Conservation (phyloP, 106 monocot species). For the Dactylorhiza incarnata region DNA sequence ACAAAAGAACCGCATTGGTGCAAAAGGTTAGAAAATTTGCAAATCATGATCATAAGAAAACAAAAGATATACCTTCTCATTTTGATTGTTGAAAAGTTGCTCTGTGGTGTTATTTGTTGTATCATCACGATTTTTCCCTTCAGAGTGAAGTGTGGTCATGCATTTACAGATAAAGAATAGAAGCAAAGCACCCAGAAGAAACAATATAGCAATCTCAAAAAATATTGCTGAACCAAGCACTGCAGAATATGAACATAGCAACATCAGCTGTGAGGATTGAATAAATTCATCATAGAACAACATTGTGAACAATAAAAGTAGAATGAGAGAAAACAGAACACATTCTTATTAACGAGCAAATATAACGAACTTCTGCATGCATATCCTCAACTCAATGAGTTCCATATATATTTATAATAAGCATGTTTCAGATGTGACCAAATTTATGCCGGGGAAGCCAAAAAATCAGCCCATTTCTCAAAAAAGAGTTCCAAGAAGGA, state of each 20-base stretch:
- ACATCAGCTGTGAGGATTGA: not conserved
- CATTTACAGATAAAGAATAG: conserved; percentile 76
- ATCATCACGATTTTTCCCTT: conserved; percentile 4
- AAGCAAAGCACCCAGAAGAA: conserved; percentile 52
- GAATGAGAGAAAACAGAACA: too few relatives aligned
- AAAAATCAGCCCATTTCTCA: too few relatives aligned
- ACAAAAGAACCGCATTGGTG: too few relatives aligned
- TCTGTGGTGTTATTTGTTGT: conserved; percentile 3
- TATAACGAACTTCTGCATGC: too few relatives aligned
- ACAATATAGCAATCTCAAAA: conserved; percentile 49
- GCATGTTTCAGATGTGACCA: too few relatives aligned
- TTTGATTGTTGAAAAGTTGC: conserved; percentile 11
- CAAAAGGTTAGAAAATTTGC: too few relatives aligned
- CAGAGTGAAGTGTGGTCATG: conserved; percentile 49
- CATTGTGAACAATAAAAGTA: too few relatives aligned
- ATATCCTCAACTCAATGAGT: too few relatives aligned
- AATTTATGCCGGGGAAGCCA: too few relatives aligned
- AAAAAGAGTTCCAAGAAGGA: too few relatives aligned
- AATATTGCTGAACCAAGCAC: conserved; percentile 60
- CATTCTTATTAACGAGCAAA: too few relatives aligned
- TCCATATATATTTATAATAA: too few relatives aligned
- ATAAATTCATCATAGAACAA: not conserved
- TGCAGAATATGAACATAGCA: conserved; percentile 19
- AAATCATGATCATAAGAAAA: not conserved
- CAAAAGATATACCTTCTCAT: not conserved